Evolutionary conservation across 331 rosid species (phyloP).

Genomic region (Erythrophleum ivorense): DNA sequence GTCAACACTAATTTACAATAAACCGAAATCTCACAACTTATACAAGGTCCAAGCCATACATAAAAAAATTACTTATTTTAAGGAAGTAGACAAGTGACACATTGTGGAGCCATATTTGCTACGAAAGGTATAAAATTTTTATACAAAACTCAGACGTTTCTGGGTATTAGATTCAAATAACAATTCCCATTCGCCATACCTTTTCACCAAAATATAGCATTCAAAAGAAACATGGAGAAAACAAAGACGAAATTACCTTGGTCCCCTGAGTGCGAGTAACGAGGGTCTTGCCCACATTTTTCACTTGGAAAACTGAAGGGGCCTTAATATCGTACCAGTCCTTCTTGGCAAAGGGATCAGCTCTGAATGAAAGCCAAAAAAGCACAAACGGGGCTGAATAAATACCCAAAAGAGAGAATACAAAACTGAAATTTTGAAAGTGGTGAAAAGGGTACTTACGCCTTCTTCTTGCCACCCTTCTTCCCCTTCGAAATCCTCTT

Average conservation of each 20-base stretch:
- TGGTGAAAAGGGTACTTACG: slow-evolving; percentile 52
- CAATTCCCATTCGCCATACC: neutral
- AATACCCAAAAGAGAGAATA: neutral
- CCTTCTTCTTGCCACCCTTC: slow-evolving; percentile 99
- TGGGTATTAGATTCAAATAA: neutral
- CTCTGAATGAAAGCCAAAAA: slow-evolving; percentile 43
- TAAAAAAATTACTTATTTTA: neutral
- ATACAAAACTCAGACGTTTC: neutral
- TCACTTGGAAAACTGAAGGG: slow-evolving; percentile 68
- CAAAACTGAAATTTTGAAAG: neutral
- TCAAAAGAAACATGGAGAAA: neutral
- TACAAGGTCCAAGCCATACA: neutral
- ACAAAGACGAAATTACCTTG: slow-evolving; percentile 54
- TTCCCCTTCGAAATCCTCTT: slow-evolving; percentile 95
- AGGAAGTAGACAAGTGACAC: too few species aligned
- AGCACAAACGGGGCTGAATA: neutral
- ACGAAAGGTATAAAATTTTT: neutral
- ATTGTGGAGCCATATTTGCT: neutral
- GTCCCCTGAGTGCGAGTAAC: slow-evolving; percentile 97
- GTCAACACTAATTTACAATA: too few species aligned
- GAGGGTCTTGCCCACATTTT: slow-evolving; percentile 86
- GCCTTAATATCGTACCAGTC: slow-evolving; percentile 97
- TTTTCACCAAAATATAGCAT: neutral
- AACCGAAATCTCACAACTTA: neutral
- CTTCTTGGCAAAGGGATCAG: slow-evolving; percentile 96